Evolutionary conservation across 2,329 filamentous ascomycete species (phyloP).

Genomic region (Chaetomium sp.): DNA sequence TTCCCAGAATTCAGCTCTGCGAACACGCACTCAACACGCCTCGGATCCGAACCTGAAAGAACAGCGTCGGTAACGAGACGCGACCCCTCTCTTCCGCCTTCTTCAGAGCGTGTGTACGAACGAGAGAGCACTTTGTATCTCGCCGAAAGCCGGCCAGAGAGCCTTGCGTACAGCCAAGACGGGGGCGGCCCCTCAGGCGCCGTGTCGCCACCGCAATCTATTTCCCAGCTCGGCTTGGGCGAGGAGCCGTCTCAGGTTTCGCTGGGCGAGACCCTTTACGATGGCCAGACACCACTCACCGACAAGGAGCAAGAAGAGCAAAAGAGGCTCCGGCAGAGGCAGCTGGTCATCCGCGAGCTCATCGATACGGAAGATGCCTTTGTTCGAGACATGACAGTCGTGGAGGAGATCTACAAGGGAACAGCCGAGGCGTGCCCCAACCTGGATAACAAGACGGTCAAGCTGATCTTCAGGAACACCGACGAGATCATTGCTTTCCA

Average conservation of each 20-base stretch:
- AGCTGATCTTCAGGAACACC: slow-evolving; percentile 85
- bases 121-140: slow-evolving; percentile 36
- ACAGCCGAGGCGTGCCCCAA: slow-evolving; percentile 77
- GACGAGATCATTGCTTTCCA: slow-evolving; percentile 88
- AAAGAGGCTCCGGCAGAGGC: slow-evolving; percentile 70
- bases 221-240: slow-evolving; percentile 41
- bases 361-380: slow-evolving; percentile 90
- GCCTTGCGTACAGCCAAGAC: slow-evolving; percentile 37
- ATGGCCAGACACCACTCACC: slow-evolving; percentile 15
- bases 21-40: slow-evolving; percentile 36
- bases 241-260: slow-evolving; percentile 27
- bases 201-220: slow-evolving; percentile 40
- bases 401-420: slow-evolving; percentile 95
- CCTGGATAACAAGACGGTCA: slow-evolving; percentile 76
- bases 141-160: slow-evolving; percentile 36
- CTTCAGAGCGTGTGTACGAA: slow-evolving; percentile 28
- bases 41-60: slow-evolving; percentile 12
- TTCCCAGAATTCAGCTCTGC: slow-evolving; percentile 47
- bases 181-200: slow-evolving; percentile 39
- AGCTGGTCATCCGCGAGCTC: slow-evolving; percentile 82
- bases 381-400: slow-evolving; percentile 91
- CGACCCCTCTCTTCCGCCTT: slow-evolving; percentile 45
- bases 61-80: slow-evolving; percentile 39
- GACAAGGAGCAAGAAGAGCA: slow-evolving; percentile 48
- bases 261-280: slow-evolving; percentile 15